Percentiles rank a stretch among this genome's conserved stretches.
phyloP scores from a whole-genome alignment of 495 filamentous ascomycete genomes.

The Penicillium paxilli region DNA sequence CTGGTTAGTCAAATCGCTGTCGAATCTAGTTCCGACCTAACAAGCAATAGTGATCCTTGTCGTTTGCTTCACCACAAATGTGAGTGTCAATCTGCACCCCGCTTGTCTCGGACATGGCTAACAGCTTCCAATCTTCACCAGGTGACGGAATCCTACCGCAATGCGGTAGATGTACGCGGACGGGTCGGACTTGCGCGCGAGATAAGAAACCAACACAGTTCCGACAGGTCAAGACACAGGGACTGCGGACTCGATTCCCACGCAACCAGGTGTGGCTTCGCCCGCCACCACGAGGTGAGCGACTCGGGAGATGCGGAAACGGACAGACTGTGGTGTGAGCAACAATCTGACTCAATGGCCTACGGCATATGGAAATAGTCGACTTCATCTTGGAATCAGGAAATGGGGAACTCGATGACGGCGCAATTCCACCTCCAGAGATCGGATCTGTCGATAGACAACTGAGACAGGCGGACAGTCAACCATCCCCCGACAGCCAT shows the following conservation, averaged over 20 bases:
- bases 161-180: conserved; percentile 23
- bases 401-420: conserved; percentile 13
- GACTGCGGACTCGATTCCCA: conserved; percentile 19
- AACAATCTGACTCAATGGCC: neutral
- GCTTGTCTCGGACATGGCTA: neutral
- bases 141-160: conserved; percentile 23
- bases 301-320: neutral
- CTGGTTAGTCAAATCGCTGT: too few species aligned
- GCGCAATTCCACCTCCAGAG: neutral
- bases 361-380: conserved; percentile 14
- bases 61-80: conserved; percentile 26
- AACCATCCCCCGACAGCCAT: neutral
- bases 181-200: conserved; percentile 17
- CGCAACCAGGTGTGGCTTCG: conserved; percentile 27
- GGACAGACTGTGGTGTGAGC: neutral
- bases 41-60: conserved; percentile 19
- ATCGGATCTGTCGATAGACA: neutral
- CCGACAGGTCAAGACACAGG: conserved; percentile 15
- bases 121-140: neutral
- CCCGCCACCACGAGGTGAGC: conserved; percentile 26
- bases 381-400: conserved; percentile 27
- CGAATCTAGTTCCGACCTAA: too few species aligned
- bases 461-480: neutral
- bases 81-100: neutral
- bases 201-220: conserved; percentile 14